Percentiles rank a stretch among this genome's conserved stretches.
Evolutionary conservation across 73 alveolate genomes (phyloP).

Genomic region (Durusdinium trenchii): DNA sequence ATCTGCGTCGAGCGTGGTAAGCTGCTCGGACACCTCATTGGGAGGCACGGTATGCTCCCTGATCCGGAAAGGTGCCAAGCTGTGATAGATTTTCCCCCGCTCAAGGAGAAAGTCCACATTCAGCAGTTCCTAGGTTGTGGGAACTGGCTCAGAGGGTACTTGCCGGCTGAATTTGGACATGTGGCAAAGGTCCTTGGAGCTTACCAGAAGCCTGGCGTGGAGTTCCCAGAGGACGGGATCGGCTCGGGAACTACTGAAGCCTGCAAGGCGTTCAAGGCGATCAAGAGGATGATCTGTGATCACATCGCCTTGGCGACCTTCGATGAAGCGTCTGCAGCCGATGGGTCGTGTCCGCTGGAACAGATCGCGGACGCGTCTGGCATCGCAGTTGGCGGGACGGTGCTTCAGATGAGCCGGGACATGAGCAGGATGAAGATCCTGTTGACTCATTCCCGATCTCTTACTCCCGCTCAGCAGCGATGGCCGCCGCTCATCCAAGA

Average conservation of each 20-base stretch:
- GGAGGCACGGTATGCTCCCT: neutral
- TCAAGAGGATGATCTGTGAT: neutral
- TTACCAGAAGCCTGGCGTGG: no score
- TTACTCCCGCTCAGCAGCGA: slow-evolving; percentile 19
- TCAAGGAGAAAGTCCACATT: neutral
- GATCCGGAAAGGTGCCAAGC: neutral
- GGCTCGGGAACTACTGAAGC: neutral
- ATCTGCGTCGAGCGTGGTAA: neutral
- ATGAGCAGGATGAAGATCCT: no score
- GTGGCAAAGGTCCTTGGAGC: slow-evolving; percentile 11
- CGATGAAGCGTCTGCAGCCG: neutral
- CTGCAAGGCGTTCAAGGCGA: no score
- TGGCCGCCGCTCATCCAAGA: slow-evolving; percentile 53
- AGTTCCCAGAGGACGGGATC: neutral
- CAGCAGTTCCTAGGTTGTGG: neutral
- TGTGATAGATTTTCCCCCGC: neutral
- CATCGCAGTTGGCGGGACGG: slow-evolving; percentile 8
- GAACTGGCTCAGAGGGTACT: neutral
- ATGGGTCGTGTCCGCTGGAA: neutral
- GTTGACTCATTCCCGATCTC: neutral
- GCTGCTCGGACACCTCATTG: slow-evolving; percentile 2
- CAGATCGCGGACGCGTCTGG: slow-evolving; percentile 55
- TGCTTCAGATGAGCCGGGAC: slow-evolving; percentile 31
- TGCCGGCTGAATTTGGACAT: neutral
- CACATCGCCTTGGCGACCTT: neutral